Conservation (phyloP, 306 rosid genomes). For the Begonia fuchsioides region DNA sequence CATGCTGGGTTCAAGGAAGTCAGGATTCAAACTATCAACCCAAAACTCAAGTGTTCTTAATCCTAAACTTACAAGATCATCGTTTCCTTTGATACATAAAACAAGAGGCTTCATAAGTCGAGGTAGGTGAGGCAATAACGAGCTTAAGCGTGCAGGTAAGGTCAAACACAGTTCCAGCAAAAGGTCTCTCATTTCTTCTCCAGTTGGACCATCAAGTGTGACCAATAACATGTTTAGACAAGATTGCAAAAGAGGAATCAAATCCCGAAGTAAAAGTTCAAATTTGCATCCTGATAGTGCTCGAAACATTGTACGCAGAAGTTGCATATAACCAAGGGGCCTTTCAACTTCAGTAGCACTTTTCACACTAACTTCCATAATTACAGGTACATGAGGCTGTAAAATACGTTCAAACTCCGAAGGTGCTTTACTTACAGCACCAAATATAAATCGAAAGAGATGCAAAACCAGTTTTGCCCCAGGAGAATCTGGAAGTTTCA, state of each 20-base stretch:
- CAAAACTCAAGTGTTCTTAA: slow-evolving; percentile 92
- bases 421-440: slow-evolving; percentile 94
- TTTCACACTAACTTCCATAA: slow-evolving; percentile 94
- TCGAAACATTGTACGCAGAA: slow-evolving; percentile 73
- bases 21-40: slow-evolving; percentile 99
- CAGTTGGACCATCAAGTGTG: slow-evolving; percentile 95
- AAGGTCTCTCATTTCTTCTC: slow-evolving; percentile 92
- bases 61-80: slow-evolving; percentile 85
- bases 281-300: slow-evolving; percentile 86
- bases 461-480: slow-evolving; percentile 84
- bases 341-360: slow-evolving; percentile 83
- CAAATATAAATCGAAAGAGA: slow-evolving; percentile 80
- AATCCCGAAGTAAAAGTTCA: slow-evolving; percentile 86
- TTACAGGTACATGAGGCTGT: slow-evolving; percentile 92
- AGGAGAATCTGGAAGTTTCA: slow-evolving; percentile 82
- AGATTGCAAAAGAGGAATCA: slow-evolving; percentile 82
- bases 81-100: slow-evolving; percentile 77
- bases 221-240: slow-evolving; percentile 91
- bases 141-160: slow-evolving; percentile 94
- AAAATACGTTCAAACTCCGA: slow-evolving; percentile 90
- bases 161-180: slow-evolving; percentile 90
- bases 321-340: slow-evolving; percentile 95
- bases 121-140: slow-evolving; percentile 78
- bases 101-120: slow-evolving; percentile 98
- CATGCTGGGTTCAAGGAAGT: slow-evolving; percentile 97